These are phyloP conservation scores for Butyriboletus loyo DNA, from an alignment of 768 basidiomycete genomes.

Conservation along the genomic window DNA sequence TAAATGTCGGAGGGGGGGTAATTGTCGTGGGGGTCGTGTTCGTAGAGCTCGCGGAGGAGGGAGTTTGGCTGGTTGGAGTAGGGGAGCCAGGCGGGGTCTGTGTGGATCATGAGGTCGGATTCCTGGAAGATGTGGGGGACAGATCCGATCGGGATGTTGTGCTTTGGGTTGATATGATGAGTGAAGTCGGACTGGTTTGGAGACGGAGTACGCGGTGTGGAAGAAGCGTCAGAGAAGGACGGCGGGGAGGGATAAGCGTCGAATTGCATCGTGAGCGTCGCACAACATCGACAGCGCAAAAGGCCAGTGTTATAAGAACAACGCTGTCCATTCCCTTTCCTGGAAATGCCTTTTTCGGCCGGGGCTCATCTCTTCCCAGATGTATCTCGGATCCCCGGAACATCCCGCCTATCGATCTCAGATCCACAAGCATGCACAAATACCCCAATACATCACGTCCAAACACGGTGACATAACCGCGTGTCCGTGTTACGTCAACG, in stretches of 20 bases:
- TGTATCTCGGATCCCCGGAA: slow-evolving; percentile 34
- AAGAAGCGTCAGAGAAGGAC: slow-evolving; percentile 63
- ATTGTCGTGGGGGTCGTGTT: slow-evolving; percentile 47
- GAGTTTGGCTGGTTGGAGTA: slow-evolving; percentile 43
- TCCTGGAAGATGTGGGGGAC: slow-evolving; percentile 51
- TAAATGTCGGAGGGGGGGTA: slow-evolving; percentile 35
- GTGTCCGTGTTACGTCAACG: slow-evolving; percentile 33
- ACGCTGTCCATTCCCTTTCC: slow-evolving; percentile 24
- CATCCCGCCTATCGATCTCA: slow-evolving; percentile 32
- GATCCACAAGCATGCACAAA: slow-evolving; percentile 17
- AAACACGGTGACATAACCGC: slow-evolving; percentile 30
- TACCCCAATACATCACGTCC: slow-evolving; percentile 6
- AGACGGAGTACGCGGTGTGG: slow-evolving; percentile 71
- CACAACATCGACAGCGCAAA: slow-evolving; percentile 11
- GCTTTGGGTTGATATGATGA: slow-evolving; percentile 36
- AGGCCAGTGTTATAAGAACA: slow-evolving; percentile 33
- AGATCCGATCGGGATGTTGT: slow-evolving; percentile 38
- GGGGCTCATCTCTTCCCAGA: slow-evolving; percentile 33
- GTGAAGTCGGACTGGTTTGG: slow-evolving; percentile 44
- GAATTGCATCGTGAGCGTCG: slow-evolving; percentile 46
- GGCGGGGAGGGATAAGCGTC: slow-evolving; percentile 51
- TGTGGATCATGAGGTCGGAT: slow-evolving; percentile 35
- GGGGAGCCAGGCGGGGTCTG: slow-evolving; percentile 37
- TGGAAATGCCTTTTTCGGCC: slow-evolving; percentile 24
- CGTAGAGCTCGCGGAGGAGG: slow-evolving; percentile 71